Conservation (phyloP, 192 early-diverging fungal species). For the Coemansia sp. region DNA sequence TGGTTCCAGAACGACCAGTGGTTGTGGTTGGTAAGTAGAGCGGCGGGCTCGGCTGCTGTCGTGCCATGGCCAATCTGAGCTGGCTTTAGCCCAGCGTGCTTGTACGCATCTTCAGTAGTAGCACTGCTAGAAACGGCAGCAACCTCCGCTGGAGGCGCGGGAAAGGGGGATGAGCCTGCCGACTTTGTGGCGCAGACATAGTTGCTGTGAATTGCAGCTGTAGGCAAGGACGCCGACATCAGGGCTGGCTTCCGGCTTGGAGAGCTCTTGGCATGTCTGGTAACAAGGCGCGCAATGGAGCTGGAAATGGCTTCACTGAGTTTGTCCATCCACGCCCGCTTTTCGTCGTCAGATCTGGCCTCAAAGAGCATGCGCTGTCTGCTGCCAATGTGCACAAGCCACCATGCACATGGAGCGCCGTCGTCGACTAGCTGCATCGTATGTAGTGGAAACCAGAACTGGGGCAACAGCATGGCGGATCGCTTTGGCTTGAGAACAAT, state of each 20-base stretch:
- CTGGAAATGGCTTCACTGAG: conserved; percentile 49
- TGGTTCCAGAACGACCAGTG: conserved; percentile 17
- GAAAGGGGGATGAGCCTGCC: conserved; percentile 1
- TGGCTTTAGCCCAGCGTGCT: background rate
- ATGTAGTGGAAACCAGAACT: conserved; percentile 68
- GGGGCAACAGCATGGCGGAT: conserved; percentile 51
- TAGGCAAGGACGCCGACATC: background rate
- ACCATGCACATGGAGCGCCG: conserved; percentile 27
- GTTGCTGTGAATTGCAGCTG: background rate
- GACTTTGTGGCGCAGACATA: conserved; percentile 1
- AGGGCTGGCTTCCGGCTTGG: background rate
- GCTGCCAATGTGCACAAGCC: conserved; percentile 39
- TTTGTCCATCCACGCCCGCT: conserved; percentile 55
- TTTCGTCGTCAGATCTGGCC: conserved; percentile 57
- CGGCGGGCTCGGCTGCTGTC: background rate
- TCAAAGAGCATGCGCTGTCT: conserved; percentile 56
- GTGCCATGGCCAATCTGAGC: background rate
- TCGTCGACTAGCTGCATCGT: conserved; percentile 59
- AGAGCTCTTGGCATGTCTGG: background rate
- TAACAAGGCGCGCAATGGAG: conserved; percentile 5
- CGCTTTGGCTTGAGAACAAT: conserved; percentile 59
- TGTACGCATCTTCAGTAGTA: background rate
- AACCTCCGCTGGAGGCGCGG: background rate
- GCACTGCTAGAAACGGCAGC: background rate
- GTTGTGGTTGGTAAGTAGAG: background rate